A percentile compares a stretch with the other conserved stretches of the same genome.
Conservation (phyloP, 768 basidiomycete species). For the Lepiota venenata region DNA sequence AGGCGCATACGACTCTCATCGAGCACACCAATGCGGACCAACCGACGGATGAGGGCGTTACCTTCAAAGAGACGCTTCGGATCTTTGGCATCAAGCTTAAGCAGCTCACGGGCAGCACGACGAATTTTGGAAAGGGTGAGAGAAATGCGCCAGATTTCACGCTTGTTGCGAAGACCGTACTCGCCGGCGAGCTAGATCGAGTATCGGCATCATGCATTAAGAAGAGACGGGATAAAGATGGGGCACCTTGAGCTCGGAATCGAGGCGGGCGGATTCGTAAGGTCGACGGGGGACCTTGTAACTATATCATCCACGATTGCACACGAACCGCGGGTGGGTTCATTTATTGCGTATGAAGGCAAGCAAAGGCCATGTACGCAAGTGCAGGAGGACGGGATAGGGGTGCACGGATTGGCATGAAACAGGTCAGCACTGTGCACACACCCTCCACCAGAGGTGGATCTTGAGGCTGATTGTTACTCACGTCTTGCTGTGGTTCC, state of each 20-base stretch:
- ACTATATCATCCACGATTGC: constrained; percentile 39
- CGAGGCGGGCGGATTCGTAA: constrained; percentile 97
- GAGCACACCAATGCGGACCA: constrained; percentile 99
- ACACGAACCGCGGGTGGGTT: neutral
- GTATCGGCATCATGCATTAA: neutral
- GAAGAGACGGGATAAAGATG: constrained; percentile 7
- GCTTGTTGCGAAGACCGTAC: constrained; percentile 99
- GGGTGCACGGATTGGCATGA: constrained; percentile 54
- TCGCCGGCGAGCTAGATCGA: constrained; percentile 89
- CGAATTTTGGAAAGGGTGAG: constrained; percentile 99
- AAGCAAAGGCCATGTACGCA: constrained; percentile 16
- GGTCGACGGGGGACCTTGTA: constrained; percentile 99
- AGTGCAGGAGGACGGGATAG: constrained; percentile 43
- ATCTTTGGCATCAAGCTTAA: constrained; percentile 99
- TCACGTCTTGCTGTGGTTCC: constrained; percentile 95
- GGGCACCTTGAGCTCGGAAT: constrained; percentile 94
- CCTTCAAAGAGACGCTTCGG: constrained; percentile 99
- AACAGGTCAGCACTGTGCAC: constrained; percentile 51
- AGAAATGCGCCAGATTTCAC: constrained; percentile 99
- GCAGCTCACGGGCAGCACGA: constrained; percentile 99
- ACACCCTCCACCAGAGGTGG: constrained; percentile 66
- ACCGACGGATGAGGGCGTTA: constrained; percentile 91
- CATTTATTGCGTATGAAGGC: constrained; percentile 3
- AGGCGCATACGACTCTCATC: constrained; percentile 99
- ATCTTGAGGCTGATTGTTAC: constrained; percentile 54